These are phyloP conservation scores for Verticillium alfalfae DNA, from an alignment of 2,329 filamentous ascomycete genomes.

Conservation along the genomic window DNA sequence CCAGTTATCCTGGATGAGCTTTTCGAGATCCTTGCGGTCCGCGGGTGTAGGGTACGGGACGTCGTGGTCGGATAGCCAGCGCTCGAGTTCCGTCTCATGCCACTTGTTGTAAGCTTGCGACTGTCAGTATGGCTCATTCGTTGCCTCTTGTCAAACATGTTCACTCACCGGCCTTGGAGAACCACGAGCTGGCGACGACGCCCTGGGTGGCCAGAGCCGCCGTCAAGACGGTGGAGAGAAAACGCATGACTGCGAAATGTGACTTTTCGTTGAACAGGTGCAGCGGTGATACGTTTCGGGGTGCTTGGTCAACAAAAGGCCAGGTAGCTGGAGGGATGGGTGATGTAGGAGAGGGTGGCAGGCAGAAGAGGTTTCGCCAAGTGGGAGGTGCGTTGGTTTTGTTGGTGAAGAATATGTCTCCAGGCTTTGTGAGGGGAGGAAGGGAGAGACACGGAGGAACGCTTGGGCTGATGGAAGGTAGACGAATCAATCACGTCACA, in stretches of 20 bases:
- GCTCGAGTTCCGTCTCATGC: conserved; percentile 96
- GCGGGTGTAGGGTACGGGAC: conserved; percentile 85
- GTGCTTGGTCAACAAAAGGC: conserved; percentile 15
- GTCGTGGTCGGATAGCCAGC: conserved; percentile 91
- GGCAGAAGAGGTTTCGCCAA: conserved; percentile 1
- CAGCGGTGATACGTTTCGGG: conserved; percentile 4
- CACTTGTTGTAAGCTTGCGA: conserved; percentile 89
- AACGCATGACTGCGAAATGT: conserved; percentile 55
- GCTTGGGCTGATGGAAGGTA: conserved; percentile 1
- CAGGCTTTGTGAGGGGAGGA: not conserved
- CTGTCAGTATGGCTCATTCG: conserved; percentile 3
- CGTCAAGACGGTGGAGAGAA: conserved; percentile 64
- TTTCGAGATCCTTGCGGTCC: conserved; percentile 91
- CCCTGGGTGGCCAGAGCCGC: conserved; percentile 67
- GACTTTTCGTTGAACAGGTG: conserved; percentile 7
- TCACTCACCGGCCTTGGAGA: conserved; percentile 72
- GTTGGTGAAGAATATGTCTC: conserved; percentile 1
- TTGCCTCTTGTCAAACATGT: not conserved
- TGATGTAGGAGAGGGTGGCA: conserved; percentile 3
- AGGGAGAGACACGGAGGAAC: not conserved
- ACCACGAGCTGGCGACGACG: conserved; percentile 74
- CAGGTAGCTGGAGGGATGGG: conserved; percentile 3
- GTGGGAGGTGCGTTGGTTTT: conserved; percentile 10
- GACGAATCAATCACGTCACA: conserved; percentile 14
- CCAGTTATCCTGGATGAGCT: conserved; percentile 87